phyloP scores from a whole-genome alignment of 257 asterid species.

The Gardenia jasminoides region DNA sequence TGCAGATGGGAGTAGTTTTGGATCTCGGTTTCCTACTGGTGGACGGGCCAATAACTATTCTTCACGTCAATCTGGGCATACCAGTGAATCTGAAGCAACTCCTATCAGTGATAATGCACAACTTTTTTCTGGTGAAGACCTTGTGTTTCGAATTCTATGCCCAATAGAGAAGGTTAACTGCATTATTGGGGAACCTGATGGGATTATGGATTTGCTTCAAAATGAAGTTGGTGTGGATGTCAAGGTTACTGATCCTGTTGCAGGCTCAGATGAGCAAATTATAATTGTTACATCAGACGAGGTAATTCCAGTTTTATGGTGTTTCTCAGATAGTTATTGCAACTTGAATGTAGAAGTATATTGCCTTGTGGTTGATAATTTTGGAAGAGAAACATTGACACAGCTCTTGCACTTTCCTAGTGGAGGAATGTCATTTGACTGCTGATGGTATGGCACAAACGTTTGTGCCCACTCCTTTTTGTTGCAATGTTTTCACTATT shows the following conservation, averaged over 20 bases:
- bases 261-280: constrained; percentile 65
- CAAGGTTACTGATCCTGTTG: constrained; percentile 56
- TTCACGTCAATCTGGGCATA: constrained; percentile 57
- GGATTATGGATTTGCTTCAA: constrained; percentile 80
- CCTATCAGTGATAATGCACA: constrained; percentile 45
- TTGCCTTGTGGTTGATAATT: background rate
- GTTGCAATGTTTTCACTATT: background rate
- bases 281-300: constrained; percentile 77
- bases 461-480: background rate
- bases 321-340: constrained; percentile 3
- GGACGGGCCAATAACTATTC: constrained; percentile 47
- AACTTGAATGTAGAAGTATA: background rate
- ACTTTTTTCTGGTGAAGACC: constrained; percentile 52
- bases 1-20: constrained; percentile 57
- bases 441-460: background rate
- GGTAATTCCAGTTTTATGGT: constrained; percentile 40
- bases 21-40: constrained; percentile 54
- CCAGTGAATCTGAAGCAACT: constrained; percentile 49
- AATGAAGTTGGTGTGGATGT: constrained; percentile 75
- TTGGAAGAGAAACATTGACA: background rate
- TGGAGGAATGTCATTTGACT: background rate
- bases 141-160: constrained; percentile 86
- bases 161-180: constrained; percentile 65
- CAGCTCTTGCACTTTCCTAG: background rate
- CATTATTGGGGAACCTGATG: constrained; percentile 73